Conservation (phyloP, 768 basidiomycete genomes). For the Leucocoprinus leucothites region DNA sequence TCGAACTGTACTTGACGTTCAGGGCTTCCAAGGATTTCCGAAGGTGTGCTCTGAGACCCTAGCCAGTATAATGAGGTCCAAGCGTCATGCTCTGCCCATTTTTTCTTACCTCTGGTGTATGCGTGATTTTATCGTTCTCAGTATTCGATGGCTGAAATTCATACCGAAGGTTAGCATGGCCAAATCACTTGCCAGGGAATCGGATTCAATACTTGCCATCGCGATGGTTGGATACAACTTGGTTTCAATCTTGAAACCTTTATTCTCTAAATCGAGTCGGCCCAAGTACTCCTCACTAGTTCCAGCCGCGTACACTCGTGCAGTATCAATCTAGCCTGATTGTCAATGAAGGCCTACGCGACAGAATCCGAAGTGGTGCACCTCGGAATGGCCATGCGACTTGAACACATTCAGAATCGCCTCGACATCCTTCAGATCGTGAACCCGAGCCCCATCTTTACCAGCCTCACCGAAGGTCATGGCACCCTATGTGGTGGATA, state of each 20-base stretch:
- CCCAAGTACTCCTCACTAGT: constrained; percentile 59
- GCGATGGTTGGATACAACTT: constrained; percentile 41
- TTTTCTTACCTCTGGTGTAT: constrained; percentile 28
- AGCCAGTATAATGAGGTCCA: constrained; percentile 4
- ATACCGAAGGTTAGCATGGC: too few relatives aligned
- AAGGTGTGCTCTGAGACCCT: constrained; percentile 46
- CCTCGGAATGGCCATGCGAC: constrained; percentile 53
- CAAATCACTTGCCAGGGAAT: too few relatives aligned
- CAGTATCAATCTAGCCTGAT: constrained; percentile 51
- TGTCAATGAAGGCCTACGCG: too few relatives aligned
- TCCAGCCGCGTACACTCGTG: constrained; percentile 46
- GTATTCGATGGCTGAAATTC: too few relatives aligned
- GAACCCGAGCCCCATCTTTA: constrained; percentile 45
- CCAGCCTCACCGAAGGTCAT: constrained; percentile 55
- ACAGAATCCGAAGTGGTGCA: too few relatives aligned
- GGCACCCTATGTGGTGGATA: constrained; percentile 34
- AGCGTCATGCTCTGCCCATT: not conserved
- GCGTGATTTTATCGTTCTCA: constrained; percentile 18
- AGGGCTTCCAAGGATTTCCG: constrained; percentile 33
- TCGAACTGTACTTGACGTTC: too few relatives aligned
- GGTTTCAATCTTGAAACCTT: constrained; percentile 55
- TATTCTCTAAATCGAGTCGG: constrained; percentile 43
- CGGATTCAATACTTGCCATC: constrained; percentile 14
- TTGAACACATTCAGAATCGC: constrained; percentile 53
- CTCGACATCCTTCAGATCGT: constrained; percentile 44